These are phyloP conservation scores for Zea luxurians DNA, from an alignment of 176 grass and related monocot genomes.

Conservation along the genomic window DNA sequence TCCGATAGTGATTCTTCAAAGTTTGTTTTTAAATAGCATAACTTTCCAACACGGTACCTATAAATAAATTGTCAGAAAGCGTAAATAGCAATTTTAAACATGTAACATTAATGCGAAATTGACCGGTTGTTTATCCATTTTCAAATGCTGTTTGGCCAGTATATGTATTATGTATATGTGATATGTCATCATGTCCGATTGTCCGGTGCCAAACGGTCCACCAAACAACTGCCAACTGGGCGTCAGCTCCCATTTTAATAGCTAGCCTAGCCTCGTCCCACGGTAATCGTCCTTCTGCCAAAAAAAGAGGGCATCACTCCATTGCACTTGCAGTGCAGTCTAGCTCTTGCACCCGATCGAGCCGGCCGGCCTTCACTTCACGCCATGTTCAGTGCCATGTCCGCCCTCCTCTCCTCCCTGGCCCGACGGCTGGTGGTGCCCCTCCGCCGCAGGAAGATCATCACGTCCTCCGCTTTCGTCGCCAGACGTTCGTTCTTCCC, in stretches of 20 bases:
- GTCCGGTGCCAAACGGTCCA: slow-evolving; percentile 33
- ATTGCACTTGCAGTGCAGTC: background rate
- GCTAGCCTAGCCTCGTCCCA: background rate
- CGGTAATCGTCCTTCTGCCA: background rate
- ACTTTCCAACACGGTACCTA: background rate
- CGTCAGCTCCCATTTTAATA: background rate
- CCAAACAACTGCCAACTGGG: slow-evolving; percentile 6
- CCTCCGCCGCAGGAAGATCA: slow-evolving; percentile 15
- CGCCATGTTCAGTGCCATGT: slow-evolving; percentile 26
- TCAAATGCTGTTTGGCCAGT: background rate
- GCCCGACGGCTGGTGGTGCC: slow-evolving; percentile 18
- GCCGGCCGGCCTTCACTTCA: too few species aligned
- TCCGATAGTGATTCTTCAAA: too few species aligned
- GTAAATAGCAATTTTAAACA: background rate
- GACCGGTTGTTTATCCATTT: too few species aligned
- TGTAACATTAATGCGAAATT: background rate
- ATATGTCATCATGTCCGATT: background rate
- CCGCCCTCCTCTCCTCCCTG: slow-evolving; percentile 33
- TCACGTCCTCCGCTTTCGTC: background rate
- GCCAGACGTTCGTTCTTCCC: slow-evolving; percentile 28
- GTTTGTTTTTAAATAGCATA: background rate
- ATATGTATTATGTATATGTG: too few species aligned
- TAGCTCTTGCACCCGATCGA: background rate
- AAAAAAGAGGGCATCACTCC: background rate
- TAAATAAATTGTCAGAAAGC: background rate